Conservation (phyloP, 2,329 filamentous ascomycete genomes). For the Hypoxylon sp. region DNA sequence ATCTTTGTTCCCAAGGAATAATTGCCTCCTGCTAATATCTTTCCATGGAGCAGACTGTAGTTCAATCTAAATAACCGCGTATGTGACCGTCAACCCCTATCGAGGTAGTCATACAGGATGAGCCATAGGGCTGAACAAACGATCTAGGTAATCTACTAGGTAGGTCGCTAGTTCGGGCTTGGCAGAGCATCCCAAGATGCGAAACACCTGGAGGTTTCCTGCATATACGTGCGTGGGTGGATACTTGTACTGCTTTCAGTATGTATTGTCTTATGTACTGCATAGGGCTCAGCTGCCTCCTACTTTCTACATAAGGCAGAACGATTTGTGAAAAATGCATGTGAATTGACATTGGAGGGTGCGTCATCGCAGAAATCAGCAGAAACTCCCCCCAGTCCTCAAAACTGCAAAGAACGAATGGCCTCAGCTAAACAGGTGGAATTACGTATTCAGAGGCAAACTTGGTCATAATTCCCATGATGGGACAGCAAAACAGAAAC, state of each 20-base stretch:
- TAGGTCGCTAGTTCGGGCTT: slow-evolving; percentile 4
- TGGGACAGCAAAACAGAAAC: slow-evolving; percentile 3
- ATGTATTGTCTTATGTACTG: neutral
- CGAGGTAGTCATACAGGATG: neutral
- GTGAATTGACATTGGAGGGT: slow-evolving; percentile 1
- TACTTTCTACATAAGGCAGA: neutral
- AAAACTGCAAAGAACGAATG: slow-evolving; percentile 1
- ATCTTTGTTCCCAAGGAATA: neutral
- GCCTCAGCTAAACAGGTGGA: neutral
- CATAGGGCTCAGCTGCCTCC: neutral
- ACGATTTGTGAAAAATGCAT: neutral
- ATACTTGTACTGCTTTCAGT: neutral
- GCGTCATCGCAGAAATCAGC: slow-evolving; percentile 32
- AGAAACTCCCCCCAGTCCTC: neutral
- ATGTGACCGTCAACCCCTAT: neutral
- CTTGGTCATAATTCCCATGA: neutral
- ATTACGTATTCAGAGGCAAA: slow-evolving; percentile 38
- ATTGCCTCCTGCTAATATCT: neutral
- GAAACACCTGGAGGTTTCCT: neutral
- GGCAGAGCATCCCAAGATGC: slow-evolving; percentile 7
- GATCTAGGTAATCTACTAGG: slow-evolving; percentile 2
- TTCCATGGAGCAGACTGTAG: neutral
- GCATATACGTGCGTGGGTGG: neutral
- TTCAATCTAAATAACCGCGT: neutral
- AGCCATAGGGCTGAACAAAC: slow-evolving; percentile 29